A percentile compares a stretch with the other conserved stretches of the same genome.
Conservation (phyloP, 805 yeast genomes). For the Cyberlindnera mycetangii region DNA sequence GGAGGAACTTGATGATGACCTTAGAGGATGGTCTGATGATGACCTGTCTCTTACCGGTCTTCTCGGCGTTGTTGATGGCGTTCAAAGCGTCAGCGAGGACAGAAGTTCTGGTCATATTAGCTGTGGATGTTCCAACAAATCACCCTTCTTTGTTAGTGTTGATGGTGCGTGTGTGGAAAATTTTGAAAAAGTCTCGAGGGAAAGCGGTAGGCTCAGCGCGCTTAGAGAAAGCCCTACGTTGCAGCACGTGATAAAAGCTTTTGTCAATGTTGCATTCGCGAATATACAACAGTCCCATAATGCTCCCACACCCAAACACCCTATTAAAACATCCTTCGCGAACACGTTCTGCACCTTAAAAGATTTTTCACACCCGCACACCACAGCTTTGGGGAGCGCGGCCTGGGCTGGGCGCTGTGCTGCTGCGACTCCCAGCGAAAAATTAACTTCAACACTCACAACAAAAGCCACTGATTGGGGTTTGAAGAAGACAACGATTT, state of each 20-base stretch:
- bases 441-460: constrained; percentile 27
- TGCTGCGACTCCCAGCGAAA: constrained; percentile 17
- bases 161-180: constrained; percentile 16
- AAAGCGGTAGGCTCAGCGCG: too few relatives aligned
- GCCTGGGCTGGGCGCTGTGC: too few relatives aligned
- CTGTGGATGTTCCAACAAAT: constrained; percentile 3
- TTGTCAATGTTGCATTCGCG: constrained; percentile 3
- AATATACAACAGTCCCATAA: constrained; percentile 3
- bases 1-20: constrained; percentile 95
- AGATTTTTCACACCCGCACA: constrained; percentile 9
- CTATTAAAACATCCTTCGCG: neutral
- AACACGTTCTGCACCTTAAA: neutral
- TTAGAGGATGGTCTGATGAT: constrained; percentile 97
- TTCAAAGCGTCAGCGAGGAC: constrained; percentile 98
- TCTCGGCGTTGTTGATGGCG: constrained; percentile 98
- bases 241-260: constrained; percentile 8
- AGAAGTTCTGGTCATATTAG: constrained; percentile 92
- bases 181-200: constrained; percentile 17
- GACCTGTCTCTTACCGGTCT: constrained; percentile 99
- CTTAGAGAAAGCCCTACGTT: constrained; percentile 8
- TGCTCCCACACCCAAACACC: constrained; percentile 12
- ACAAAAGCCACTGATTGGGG: neutral
- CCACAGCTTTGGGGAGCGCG: constrained; percentile 4
- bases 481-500: constrained; percentile 19
- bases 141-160: neutral